A percentile compares a stretch with the other conserved stretches of the same genome.
These are phyloP conservation scores for Talaromyces trachyspermus DNA, from an alignment of 495 filamentous ascomycete species.

Conservation along the genomic window DNA sequence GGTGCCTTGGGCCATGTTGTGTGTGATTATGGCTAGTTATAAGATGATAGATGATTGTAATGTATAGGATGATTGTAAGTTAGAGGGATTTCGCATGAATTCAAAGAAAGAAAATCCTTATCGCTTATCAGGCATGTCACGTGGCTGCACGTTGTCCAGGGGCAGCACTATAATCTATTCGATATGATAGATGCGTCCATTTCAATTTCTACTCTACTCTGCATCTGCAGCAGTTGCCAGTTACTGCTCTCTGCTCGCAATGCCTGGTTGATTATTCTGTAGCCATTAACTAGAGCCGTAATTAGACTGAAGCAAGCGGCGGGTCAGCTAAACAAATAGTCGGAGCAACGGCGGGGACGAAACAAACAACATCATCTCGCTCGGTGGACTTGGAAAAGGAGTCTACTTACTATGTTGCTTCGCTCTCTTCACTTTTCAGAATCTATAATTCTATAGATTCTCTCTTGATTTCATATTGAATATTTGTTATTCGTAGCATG, in stretches of 20 bases:
- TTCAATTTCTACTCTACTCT: background rate
- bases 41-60: too few relatives aligned
- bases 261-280: too few relatives aligned
- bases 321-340: background rate
- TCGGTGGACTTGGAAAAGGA: background rate
- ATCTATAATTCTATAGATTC: too few relatives aligned
- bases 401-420: too few relatives aligned
- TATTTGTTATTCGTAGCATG: too few relatives aligned
- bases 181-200: background rate
- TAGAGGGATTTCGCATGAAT: background rate
- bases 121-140: conserved; percentile 7
- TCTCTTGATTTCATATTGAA: too few relatives aligned
- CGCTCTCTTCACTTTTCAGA: too few relatives aligned
- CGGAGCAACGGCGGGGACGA: conserved; percentile 1
- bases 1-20: conserved; percentile 30
- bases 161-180: background rate
- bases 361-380: conserved; percentile 4
- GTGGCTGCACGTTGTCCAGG: background rate
- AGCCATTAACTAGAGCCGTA: too few relatives aligned
- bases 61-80: background rate
- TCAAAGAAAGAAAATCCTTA: conserved; percentile 8
- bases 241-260: too few relatives aligned
- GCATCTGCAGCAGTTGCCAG: too few relatives aligned
- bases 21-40: conserved; percentile 10
- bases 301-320: too few relatives aligned